phyloP scores from a whole-genome alignment of 345 rosid species.

The Nephelium lappaceum region DNA sequence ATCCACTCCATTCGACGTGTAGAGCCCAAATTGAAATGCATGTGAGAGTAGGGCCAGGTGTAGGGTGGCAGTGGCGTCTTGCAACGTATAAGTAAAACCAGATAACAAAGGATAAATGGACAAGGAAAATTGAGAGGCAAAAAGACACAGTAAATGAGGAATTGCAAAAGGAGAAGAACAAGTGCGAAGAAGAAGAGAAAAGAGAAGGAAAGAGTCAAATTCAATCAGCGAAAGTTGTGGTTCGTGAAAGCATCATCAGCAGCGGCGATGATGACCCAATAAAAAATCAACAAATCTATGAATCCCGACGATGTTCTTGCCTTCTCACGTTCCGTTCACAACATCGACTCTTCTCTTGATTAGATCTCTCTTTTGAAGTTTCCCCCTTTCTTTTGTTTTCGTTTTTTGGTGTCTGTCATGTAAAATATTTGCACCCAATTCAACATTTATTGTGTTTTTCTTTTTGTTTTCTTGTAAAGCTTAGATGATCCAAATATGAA shows the following conservation, averaged over 20 bases:
- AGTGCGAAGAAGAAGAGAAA: not conserved
- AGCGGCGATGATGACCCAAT: not conserved
- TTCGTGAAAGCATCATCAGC: conserved; percentile 24
- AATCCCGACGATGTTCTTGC: conserved; percentile 34
- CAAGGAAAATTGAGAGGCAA: conserved; percentile 21
- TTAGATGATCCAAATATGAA: no score
- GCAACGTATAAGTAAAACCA: no score
- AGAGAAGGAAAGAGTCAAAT: not conserved
- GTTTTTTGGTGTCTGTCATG: no score
- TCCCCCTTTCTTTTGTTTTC: no score
- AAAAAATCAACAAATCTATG: not conserved
- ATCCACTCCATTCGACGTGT: no score
- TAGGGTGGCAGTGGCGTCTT: no score
- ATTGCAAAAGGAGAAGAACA: not conserved
- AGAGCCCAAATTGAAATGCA: no score
- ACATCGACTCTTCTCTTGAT: conserved; percentile 42
- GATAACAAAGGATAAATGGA: not conserved
- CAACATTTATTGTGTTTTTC: no score
- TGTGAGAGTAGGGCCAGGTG: no score
- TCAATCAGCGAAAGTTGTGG: not conserved
- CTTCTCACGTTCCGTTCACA: conserved; percentile 36
- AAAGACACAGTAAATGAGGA: conserved; percentile 16
- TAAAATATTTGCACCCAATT: no score
- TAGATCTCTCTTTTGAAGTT: not conserved
- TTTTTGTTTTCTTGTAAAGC: no score